Conservation (phyloP, 2,329 filamentous ascomycete species). For the Hypoxylon sp. region DNA sequence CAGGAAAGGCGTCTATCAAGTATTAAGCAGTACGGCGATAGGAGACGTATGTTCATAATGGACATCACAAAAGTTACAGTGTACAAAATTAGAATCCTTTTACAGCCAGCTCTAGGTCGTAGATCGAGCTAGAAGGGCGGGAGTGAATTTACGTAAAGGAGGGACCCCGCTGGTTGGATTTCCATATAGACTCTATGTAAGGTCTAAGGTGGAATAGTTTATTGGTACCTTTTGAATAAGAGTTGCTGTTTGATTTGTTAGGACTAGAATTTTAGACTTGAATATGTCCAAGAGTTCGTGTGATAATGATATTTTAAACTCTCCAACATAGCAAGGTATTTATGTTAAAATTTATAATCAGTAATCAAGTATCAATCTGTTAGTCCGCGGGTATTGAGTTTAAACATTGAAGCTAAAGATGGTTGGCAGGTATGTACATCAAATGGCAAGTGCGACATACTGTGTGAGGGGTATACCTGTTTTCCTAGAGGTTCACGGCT, state of each 20-base stretch:
- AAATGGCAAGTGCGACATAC: no score
- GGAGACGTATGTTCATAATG: background rate
- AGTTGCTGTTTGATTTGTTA: conserved; percentile 9
- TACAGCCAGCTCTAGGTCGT: conserved; percentile 17
- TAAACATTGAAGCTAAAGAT: no score
- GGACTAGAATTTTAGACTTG: background rate
- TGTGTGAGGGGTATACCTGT: no score
- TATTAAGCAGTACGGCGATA: conserved; percentile 2
- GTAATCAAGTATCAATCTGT: background rate
- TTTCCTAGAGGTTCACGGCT: no score
- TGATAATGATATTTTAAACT: conserved; percentile 14
- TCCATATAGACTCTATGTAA: background rate
- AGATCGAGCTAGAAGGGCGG: conserved; percentile 22
- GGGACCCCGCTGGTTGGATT: conserved; percentile 28
- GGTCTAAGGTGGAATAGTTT: background rate
- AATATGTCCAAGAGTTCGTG: background rate
- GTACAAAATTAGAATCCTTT: conserved; percentile 28
- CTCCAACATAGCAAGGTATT: background rate
- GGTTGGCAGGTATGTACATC: no score
- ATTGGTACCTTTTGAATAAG: background rate
- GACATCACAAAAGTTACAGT: conserved; percentile 12
- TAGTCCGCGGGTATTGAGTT: background rate
- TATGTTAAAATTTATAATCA: background rate
- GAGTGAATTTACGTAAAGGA: conserved; percentile 10
- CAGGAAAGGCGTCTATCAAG: conserved; percentile 3